Base-by-base conservation (phyloP, 2,329 filamentous ascomycete genomes). In the Sporothrix pseudoabietina region DNA sequence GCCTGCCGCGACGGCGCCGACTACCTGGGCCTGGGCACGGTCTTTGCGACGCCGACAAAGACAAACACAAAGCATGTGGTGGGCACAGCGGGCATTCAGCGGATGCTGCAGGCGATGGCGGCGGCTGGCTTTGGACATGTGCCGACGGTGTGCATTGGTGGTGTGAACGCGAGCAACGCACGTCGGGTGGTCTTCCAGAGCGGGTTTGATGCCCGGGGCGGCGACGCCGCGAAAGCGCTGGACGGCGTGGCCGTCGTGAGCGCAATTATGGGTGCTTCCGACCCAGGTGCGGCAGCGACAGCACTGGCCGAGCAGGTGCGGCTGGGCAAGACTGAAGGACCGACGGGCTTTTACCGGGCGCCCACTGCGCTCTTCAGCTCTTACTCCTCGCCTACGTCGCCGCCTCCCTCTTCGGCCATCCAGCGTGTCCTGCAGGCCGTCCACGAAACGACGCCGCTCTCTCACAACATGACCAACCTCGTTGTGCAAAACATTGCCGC, bases 391-490 rank as follows among this genome's bases (percentile, higher is more conserved):
- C 26, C 8, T 5, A 26, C 35, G 10, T 19, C 59, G 30, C 30
- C 26, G 14, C 79, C 71, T 1, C 44, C 44, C 54, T 35, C 71
- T 1, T 35, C 68, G 1, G 22, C 54, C 9, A 35, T 80, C 4
- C 80, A 81, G 1, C 78, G 78, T 55, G 82, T 92, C 22, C 84
- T 97, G 59, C 84, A 83, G 74, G 84, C 85, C 6, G 87, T 97
- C 66, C 88, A 88, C 5, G 80, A 84, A 2, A 85, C 82, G 59
- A 90, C 88, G 73, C 94, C 94, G 0, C 86, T 98, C 30, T 92
- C 92, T 69, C 95, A 98, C 83, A 98, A 97, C 82, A 98, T 98
- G 93, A 98, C 96, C 71, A 98, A 98, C 80, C 86, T 94, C 71
- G 95, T 98, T 0, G 95, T 98, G 30, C 94, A 97, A 79, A 97